Evolutionary conservation across 2,329 filamentous ascomycete species (phyloP), one percentile per base, ranked within the genome.

Genomic region (Aspergillus jensenii): DNA sequence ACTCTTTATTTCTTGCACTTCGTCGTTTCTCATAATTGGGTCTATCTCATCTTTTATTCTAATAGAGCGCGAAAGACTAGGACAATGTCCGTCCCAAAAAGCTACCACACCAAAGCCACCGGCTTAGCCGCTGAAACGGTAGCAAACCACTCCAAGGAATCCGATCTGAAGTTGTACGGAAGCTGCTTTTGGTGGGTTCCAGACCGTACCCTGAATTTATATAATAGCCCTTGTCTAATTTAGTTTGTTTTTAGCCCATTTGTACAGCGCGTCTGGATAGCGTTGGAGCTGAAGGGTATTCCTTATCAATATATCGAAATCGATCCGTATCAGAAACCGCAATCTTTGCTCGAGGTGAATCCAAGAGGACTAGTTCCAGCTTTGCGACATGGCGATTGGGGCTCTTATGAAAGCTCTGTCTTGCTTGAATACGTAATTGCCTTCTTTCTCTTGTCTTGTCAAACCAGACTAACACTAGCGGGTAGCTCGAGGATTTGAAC

Each of bases 221-320:
- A 59, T 47, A 17, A 17, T 14, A 49, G 61, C 62, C 64, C 54
- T 53, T 35, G 54, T 59, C 52, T 54, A 52, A 66, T 49, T 59
- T 43, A 40, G 8, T 31, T 31, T 31, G 9, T 31, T 44, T n/a
- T 7, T 45, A 90, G 89, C 68, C 91, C 91, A 25, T 95, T 93
- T 70, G 91, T 91, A 1, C 91, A 96, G 71, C 86, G 91, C 17
- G 89, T 95, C 25, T 96, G 91, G 91, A 95, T 96, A 62, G 89
- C 91, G 1, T 81, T 96, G 37, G 91, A 96, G 72, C 81, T 87
- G 66, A 95, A 95, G 71, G 83, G 85, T 17, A 81, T 95, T 8
- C 78, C 84, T 39, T 96, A 96, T 70, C 90, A 96, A 70, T 96
- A 96, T 74, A 87, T 91, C 66, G 91, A 96, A 74, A 87, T 91